These are phyloP conservation scores for Metschnikowia continentalis DNA, from an alignment of 805 yeast genomes.

Conservation along the genomic window DNA sequence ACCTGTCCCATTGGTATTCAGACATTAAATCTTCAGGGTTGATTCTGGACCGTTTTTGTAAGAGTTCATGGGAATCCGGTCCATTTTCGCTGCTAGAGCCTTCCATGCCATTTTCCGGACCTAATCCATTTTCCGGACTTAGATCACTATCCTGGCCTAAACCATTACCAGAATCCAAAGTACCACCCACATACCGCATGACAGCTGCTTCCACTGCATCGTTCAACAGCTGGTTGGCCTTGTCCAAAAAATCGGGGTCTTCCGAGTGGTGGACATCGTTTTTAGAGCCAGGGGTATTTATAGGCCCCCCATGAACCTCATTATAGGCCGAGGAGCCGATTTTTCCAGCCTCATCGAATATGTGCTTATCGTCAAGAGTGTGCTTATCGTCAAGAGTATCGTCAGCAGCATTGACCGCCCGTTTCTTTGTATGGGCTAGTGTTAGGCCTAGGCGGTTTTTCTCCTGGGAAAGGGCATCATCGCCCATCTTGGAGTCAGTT, in stretches of 20 bases:
- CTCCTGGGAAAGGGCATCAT: not conserved
- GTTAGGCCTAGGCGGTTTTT: not conserved
- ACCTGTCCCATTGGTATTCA: slow-evolving; percentile 50
- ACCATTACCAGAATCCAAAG: slow-evolving; percentile 34
- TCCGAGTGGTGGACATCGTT: slow-evolving; percentile 3
- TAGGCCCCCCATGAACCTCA: not conserved
- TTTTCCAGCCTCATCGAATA: not conserved
- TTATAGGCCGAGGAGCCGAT: not conserved
- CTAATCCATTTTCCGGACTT: slow-evolving; percentile 4
- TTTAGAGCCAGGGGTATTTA: not conserved
- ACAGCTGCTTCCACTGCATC: slow-evolving; percentile 77
- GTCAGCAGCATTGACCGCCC: not conserved
- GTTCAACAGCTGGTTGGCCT: slow-evolving; percentile 35
- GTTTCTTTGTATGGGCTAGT: not conserved
- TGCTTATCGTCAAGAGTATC: not conserved
- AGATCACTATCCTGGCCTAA: slow-evolving; percentile 6
- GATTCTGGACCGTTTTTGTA: slow-evolving; percentile 16
- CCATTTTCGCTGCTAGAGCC: not conserved
- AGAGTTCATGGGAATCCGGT: slow-evolving; percentile 1
- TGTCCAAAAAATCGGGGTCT: slow-evolving; percentile 17
- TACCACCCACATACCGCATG: slow-evolving; percentile 65
- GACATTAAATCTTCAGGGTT: slow-evolving; percentile 40
- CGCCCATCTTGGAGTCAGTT: not conserved
- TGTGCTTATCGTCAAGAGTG: not conserved
- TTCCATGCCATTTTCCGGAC: too few relatives aligned